These are phyloP conservation scores for Laburnicola sp. DNA, from an alignment of 2,329 filamentous ascomycete genomes.

Conservation along the genomic window DNA sequence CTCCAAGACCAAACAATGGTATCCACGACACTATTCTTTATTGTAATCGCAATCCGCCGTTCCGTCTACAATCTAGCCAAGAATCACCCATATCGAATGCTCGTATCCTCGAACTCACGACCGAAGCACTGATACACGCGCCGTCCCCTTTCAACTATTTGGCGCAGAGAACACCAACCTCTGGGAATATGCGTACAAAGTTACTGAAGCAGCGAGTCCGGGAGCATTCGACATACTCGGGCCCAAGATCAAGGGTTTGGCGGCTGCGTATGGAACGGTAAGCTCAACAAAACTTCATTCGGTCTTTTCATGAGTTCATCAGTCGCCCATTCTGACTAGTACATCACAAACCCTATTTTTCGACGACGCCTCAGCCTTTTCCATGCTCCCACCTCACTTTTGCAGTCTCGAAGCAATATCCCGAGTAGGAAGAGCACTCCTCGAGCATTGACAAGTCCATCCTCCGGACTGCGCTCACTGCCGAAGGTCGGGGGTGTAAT, in stretches of 20 bases:
- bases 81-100: constrained; percentile 26
- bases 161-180: constrained; percentile 27
- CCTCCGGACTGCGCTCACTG: constrained; percentile 33
- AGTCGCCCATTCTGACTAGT: background rate
- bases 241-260: constrained; percentile 27
- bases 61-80: constrained; percentile 30
- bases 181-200: constrained; percentile 27
- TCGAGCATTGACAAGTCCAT: constrained; percentile 30
- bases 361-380: constrained; percentile 20
- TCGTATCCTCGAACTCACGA: constrained; percentile 30
- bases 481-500: constrained; percentile 31
- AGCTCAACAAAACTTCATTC: too few species aligned
- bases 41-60: constrained; percentile 30
- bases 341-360: constrained; percentile 24
- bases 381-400: constrained; percentile 21
- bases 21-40: constrained; percentile 28
- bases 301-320: too few species aligned
- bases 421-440: constrained; percentile 29
- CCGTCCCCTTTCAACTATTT: constrained; percentile 39
- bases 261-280: constrained; percentile 27
- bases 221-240: constrained; percentile 21
- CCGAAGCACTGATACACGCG: constrained; percentile 28
- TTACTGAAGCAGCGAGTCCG: constrained; percentile 20
- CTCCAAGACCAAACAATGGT: too few species aligned
- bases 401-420: constrained; percentile 19